A percentile compares a stretch with the other conserved stretches of the same genome.
Conservation (phyloP, 331 rosid species). For the Malus hybrid region DNA sequence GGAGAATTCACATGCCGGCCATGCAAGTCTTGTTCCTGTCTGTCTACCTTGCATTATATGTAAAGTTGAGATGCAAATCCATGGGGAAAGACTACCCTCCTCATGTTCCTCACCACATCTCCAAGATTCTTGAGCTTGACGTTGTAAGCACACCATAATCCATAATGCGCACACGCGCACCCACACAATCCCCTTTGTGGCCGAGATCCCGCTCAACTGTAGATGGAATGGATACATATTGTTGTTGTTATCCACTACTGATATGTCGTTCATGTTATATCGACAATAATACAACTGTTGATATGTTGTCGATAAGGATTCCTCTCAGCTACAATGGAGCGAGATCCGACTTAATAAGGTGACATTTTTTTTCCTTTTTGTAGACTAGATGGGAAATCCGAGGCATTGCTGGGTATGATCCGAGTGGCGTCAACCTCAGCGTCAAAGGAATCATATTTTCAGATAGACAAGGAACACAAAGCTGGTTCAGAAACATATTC, state of each 20-base stretch:
- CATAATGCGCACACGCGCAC: too few species aligned
- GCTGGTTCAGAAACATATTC: constrained; percentile 21
- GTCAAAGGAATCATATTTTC: constrained; percentile 23
- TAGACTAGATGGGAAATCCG: constrained; percentile 32
- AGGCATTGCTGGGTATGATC: not conserved
- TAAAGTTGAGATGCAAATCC: constrained; percentile 33
- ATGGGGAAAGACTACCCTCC: constrained; percentile 40
- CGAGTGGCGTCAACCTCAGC: constrained; percentile 6
- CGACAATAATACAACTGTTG: too few species aligned
- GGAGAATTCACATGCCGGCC: constrained; percentile 36
- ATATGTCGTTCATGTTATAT: too few species aligned
- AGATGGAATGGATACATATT: too few species aligned
- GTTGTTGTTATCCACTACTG: not conserved
- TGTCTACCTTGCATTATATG: constrained; percentile 21
- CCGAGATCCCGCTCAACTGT: too few species aligned
- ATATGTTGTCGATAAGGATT: not conserved
- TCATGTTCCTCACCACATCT: constrained; percentile 35
- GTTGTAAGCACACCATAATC: constrained; percentile 23
- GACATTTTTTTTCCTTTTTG: not conserved
- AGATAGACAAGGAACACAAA: constrained; percentile 20
- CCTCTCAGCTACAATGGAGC: not conserved
- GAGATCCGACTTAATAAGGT: not conserved
- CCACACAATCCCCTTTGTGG: too few species aligned
- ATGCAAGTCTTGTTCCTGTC: constrained; percentile 30
- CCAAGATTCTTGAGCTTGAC: constrained; percentile 35